Conservation (phyloP, 2,329 filamentous ascomycete genomes). For the Pestalotiopsis sp. region DNA sequence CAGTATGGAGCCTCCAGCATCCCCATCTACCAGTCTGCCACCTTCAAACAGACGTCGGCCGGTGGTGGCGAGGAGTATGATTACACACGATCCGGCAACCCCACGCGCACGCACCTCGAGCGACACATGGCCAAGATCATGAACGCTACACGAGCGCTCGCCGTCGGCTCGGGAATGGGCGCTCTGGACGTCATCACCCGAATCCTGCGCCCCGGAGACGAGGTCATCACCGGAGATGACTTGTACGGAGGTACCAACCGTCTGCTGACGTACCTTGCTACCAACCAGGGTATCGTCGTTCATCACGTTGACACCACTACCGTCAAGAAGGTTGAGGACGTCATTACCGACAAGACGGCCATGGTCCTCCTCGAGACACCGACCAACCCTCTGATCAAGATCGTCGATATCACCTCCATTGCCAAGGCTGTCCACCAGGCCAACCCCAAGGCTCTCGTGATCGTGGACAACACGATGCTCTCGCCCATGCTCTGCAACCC, state of each 20-base stretch:
- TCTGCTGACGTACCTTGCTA: constrained; percentile 86
- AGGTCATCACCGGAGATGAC: constrained; percentile 96
- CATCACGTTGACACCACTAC: constrained; percentile 95
- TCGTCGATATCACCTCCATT: constrained; percentile 87
- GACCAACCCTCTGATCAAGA: constrained; percentile 97
- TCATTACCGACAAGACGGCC: constrained; percentile 78
- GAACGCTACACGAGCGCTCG: constrained; percentile 87
- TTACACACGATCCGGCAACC: constrained; percentile 97
- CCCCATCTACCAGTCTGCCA: constrained; percentile 97
- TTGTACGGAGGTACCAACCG: constrained; percentile 95
- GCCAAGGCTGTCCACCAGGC: constrained; percentile 74
- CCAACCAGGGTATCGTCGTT: constrained; percentile 88
- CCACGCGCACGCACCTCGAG: constrained; percentile 93
- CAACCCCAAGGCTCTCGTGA: constrained; percentile 79
- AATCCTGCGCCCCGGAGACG: constrained; percentile 86
- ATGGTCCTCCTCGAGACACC: constrained; percentile 97
- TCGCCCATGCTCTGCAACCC: constrained; percentile 94
- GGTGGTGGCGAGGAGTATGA: constrained; percentile 89
- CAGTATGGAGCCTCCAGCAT: constrained; percentile 97
- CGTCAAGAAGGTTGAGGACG: constrained; percentile 68
- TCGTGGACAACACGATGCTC: constrained; percentile 99
- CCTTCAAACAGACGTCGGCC: constrained; percentile 91
- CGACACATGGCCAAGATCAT: constrained; percentile 98
- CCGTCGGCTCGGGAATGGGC: constrained; percentile 96
- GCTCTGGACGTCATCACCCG: constrained; percentile 95